phyloP scores from a whole-genome alignment of 768 basidiomycete genomes.

The Boletus reticulatus region DNA sequence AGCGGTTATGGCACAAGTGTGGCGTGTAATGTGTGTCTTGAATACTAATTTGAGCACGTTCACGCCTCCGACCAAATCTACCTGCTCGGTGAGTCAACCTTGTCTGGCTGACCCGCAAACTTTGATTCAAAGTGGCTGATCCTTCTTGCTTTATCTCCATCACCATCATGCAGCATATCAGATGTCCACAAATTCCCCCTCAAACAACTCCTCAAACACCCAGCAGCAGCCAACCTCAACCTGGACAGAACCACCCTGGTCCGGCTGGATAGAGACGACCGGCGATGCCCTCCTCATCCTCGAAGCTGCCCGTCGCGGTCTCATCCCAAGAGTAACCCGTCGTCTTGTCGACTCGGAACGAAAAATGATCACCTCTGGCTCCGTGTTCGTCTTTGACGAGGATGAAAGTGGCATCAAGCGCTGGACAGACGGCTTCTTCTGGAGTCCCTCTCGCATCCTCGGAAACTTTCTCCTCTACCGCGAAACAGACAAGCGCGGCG shows the following conservation, averaged over 20 bases:
- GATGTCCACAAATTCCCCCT: conserved; percentile 32
- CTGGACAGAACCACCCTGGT: conserved; percentile 91
- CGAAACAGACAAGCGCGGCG: conserved; percentile 83
- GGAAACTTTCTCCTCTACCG: conserved; percentile 96
- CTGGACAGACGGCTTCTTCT: conserved; percentile 97
- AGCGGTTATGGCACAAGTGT: conserved; percentile 29
- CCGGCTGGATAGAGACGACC: conserved; percentile 93
- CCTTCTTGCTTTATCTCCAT: conserved; percentile 14
- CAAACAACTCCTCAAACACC: conserved; percentile 12
- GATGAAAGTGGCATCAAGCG: conserved; percentile 96
- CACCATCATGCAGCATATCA: conserved; percentile 10
- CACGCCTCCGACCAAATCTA: conserved; percentile 56
- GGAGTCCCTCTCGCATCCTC: conserved; percentile 90
- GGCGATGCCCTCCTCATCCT: conserved; percentile 95
- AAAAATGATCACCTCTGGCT: conserved; percentile 89
- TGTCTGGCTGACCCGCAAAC: conserved; percentile 43
- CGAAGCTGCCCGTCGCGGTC: conserved; percentile 86
- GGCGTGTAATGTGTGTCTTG: conserved; percentile 29
- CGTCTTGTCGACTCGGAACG: conserved; percentile 91
- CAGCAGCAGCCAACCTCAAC: conserved; percentile 37
- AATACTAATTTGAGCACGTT: conserved; percentile 30
- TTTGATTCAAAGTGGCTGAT: conserved; percentile 36
- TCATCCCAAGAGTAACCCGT: conserved; percentile 90
- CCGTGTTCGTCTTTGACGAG: conserved; percentile 97
- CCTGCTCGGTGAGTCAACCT: conserved; percentile 72